Base-by-base conservation (phyloP, 179 eudicot genomes). In the Beta lomatogona region DNA sequence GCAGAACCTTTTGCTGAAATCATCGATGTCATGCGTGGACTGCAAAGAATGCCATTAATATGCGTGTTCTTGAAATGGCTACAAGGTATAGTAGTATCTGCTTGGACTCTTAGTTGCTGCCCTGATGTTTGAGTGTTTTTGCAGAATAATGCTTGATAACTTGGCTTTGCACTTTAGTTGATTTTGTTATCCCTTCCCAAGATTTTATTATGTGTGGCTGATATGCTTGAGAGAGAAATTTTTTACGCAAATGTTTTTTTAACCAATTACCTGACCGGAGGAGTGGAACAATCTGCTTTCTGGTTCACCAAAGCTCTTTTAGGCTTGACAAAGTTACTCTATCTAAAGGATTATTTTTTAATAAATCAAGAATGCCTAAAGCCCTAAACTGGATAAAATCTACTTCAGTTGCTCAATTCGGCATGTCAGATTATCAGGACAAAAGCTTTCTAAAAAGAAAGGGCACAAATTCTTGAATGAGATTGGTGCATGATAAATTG, bases 1-100 rank as follows among this genome's bases (percentile, higher is more conserved):
- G 86, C 89, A 92, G 97, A 85, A 82, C 55, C 84, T 85, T 88
- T 92, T 80, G 63, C 86, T 82, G 90, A 91, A 70, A 86, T 92
- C 79, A 81, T 92, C 59, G 90, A 87, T 77, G 73, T 85, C 84
- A 85, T 90, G 93, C 92, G 86, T 74, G 97, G 82, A 89, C 87
- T 85, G 70, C 94, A 74, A 88, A 89, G 81, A 85, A 64, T 82
- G 85, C 77, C 55, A 84, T 92, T 71, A 82, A 83, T 84, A 80
- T 86, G 85, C 89, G 86, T 76, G 84, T 92, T 53, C 97, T 92
- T 80, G 86, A 84, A 64, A 84, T 88, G 77, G 94, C 92, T 25
- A 72, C 87, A 63, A 89, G 93, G 97, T 92, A 84, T 58, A 15
- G 59, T 28, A n/a, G 1, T 25, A 59, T 22, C 53, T 58, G 28